Evolutionary conservation across 208 protist genomes (phyloP).

Genomic region (Crithidia brevicula): DNA sequence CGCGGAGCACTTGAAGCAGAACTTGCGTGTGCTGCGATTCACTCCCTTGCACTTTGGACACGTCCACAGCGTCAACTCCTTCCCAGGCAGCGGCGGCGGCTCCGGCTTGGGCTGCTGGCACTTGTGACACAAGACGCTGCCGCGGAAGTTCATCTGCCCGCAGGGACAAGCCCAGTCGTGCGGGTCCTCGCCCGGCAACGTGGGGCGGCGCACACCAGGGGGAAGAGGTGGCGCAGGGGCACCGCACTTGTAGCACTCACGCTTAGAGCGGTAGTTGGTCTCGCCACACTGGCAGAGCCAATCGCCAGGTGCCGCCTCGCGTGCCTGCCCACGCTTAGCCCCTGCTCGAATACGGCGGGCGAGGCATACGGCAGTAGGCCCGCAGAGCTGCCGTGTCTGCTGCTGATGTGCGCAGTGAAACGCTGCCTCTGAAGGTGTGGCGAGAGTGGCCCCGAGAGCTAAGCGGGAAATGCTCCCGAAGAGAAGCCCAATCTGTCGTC

Average conservation of each 20-base stretch:
- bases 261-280: conserved; percentile 85
- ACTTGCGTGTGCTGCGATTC: conserved; percentile 78
- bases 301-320: conserved; percentile 80
- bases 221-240: conserved; percentile 88
- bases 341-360: conserved; percentile 60
- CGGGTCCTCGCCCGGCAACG: conserved; percentile 88
- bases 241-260: conserved; percentile 92
- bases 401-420: background rate
- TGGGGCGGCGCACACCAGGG: conserved; percentile 77
- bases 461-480: background rate
- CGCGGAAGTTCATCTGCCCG: conserved; percentile 92
- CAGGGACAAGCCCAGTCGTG: conserved; percentile 93
- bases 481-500: background rate
- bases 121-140: conserved; percentile 81
- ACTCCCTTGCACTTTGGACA: conserved; percentile 85
- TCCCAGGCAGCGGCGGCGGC: conserved; percentile 72
- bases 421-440: background rate
- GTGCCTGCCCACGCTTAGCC: conserved; percentile 38
- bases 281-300: conserved; percentile 91
- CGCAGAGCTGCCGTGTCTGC: conserved; percentile 1
- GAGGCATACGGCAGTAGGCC: conserved; percentile 14
- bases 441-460: background rate
- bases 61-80: conserved; percentile 86
- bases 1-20: conserved; percentile 84
- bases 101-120: conserved; percentile 87